Evolutionary conservation across 331 rosid genomes (phyloP), one percentile per base, ranked within the genome.

Genomic region (Quercus lobata): DNA sequence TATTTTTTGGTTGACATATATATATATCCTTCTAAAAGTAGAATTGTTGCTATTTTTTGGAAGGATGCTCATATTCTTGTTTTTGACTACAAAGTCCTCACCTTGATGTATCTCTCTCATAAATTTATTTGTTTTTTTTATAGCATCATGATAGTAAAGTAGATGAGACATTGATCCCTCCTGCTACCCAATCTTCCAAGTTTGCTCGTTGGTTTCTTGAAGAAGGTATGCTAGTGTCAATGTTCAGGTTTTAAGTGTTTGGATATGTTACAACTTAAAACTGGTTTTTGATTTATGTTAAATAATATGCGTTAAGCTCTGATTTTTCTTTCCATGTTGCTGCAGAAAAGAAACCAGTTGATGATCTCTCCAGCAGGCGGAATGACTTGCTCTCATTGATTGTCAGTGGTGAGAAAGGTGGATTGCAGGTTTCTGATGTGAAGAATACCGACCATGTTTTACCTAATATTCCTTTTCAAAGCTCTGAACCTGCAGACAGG

Each of bases 131-230:
- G 56, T 57, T 84, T 54, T 37, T 74, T 60, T 68, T 82, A 21
- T 72, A 85, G 89, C 86, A 84, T 80, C 87, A 83, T 68, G 92
- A 89, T 49, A 73, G 49, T 56, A 85, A 84, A 88, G 91, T 56
- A 75, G 94, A 88, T 29, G 95, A 87, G 71, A 73, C 88, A 57
- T 80, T 81, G 88, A 84, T 88, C 81, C 88, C 93, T 61, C 89
- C 86, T 69, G 81, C 83, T 57, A 75, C 80, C 74, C 92, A 93
- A 35, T 88, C 97, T 80, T 96, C 99, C 41, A 96, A 89, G 83
- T 93, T 96, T 83, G 97, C 98, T 74, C 92, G 62, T 72, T 96
- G 92, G 98, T 96, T 96, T 85, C 76, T 83, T 72, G 95, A 96
- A 86, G 97, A 93, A 87, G 99, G 99, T 96, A 61, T 72, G 86